Evolutionary conservation across 2,329 filamentous ascomycete genomes (phyloP).

Genomic region (Xylaria sp.): DNA sequence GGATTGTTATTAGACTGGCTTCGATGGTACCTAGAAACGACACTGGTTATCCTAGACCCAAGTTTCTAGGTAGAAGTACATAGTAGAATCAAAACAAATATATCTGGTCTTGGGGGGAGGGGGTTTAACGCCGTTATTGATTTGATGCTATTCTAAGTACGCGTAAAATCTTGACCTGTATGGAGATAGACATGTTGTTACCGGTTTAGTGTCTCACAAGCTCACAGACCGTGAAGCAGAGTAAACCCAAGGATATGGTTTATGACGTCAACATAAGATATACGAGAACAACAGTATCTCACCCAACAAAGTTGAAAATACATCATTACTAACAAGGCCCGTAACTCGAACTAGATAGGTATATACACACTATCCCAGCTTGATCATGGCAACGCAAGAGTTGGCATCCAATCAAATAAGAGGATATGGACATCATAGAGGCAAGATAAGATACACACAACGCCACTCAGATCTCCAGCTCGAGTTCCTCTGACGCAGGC

Average conservation of each 20-base stretch:
- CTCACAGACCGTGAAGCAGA: neutral
- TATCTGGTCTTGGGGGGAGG: neutral
- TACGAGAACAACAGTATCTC: neutral
- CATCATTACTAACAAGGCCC: neutral
- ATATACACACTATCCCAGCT: neutral
- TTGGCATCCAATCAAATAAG: too few species aligned
- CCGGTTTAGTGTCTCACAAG: neutral
- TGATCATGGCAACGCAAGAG: too few species aligned
- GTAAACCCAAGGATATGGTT: slow-evolving; percentile 3
- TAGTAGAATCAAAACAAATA: neutral
- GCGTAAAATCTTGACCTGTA: neutral
- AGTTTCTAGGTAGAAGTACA: neutral
- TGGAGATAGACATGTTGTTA: neutral
- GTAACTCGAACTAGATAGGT: neutral
- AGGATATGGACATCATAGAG: too few species aligned
- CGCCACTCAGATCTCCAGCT: slow-evolving; percentile 32
- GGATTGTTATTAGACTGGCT: neutral
- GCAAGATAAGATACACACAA: too few species aligned
- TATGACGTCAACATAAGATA: slow-evolving; percentile 5
- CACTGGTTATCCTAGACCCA: neutral
- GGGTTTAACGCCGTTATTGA: neutral
- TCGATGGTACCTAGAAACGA: neutral
- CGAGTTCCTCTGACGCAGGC: slow-evolving; percentile 40
- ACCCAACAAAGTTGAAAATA: neutral
- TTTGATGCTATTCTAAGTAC: neutral